Conservation (phyloP, 495 filamentous ascomycete genomes). For the Hypomontagnella submonticulosa region DNA sequence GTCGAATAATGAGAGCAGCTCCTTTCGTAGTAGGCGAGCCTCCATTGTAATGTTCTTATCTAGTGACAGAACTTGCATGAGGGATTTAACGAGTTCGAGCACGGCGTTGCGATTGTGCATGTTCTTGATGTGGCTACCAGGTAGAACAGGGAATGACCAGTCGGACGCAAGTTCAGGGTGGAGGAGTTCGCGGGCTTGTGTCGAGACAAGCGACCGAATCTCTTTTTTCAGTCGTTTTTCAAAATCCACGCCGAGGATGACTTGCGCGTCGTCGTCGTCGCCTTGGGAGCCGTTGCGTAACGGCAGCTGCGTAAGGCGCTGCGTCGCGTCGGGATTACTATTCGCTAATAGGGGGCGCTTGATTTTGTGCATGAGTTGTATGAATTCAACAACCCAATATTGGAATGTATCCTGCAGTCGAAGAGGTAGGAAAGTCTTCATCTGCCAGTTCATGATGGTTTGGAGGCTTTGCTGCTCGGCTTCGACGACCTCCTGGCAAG, state of each 20-base stretch:
- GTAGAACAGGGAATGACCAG: slow-evolving; percentile 85
- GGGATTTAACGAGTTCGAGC: slow-evolving; percentile 87
- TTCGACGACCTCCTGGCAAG: slow-evolving; percentile 84
- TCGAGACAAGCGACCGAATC: slow-evolving; percentile 78
- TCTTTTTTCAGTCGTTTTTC: slow-evolving; percentile 91
- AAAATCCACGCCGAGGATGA: slow-evolving; percentile 78
- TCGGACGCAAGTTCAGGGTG: slow-evolving; percentile 89
- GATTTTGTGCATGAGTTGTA: slow-evolving; percentile 89
- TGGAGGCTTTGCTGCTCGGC: slow-evolving; percentile 85
- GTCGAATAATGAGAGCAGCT: slow-evolving; percentile 89
- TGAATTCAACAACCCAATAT: slow-evolving; percentile 93
- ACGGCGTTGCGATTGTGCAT: slow-evolving; percentile 70
- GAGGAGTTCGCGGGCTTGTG: slow-evolving; percentile 88
- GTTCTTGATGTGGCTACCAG: slow-evolving; percentile 68
- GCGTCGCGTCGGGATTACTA: slow-evolving; percentile 65
- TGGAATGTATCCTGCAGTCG: slow-evolving; percentile 87
- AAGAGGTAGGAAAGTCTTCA: slow-evolving; percentile 84
- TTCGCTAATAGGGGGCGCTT: slow-evolving; percentile 70
- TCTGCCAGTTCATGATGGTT: slow-evolving; percentile 98
- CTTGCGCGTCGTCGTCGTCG: slow-evolving; percentile 64
- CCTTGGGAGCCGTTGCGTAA: slow-evolving; percentile 66
- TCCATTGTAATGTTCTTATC: slow-evolving; percentile 90
- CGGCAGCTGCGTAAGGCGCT: slow-evolving; percentile 82
- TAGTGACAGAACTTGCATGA: slow-evolving; percentile 90
- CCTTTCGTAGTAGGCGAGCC: slow-evolving; percentile 85